A percentile compares a stretch with the other conserved stretches of the same genome.
phyloP scores from a whole-genome alignment of 139 green algal genomes.

The Auxenochlorella pyrenoidosa region DNA sequence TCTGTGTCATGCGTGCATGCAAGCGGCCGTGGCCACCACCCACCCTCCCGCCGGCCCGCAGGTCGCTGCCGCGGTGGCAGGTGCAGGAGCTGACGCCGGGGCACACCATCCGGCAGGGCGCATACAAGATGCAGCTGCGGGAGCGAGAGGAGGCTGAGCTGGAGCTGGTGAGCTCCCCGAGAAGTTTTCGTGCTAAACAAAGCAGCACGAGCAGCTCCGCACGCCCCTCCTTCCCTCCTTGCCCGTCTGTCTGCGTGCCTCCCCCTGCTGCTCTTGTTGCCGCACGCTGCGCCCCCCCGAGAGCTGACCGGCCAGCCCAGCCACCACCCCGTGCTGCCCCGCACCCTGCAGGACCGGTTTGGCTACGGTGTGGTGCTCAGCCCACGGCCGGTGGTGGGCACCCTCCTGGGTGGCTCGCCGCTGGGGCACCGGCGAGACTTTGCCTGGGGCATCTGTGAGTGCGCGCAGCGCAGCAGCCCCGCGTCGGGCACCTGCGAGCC shows the following conservation, averaged over 20 bases:
- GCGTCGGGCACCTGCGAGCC: too few species aligned
- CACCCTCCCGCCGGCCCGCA: not conserved
- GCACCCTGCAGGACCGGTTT: conserved; percentile 37
- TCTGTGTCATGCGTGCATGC: too few species aligned
- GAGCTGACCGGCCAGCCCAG: not conserved
- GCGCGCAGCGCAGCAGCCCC: too few species aligned
- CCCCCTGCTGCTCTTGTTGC: not conserved
- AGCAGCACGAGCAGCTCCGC: too few species aligned
- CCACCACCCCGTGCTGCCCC: too few species aligned
- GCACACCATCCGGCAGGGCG: conserved; percentile 15
- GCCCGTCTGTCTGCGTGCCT: not conserved
- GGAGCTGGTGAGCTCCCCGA: conserved; percentile 17
- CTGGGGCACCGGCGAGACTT: conserved; percentile 7
- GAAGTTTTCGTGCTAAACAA: too few species aligned
- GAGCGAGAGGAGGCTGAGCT: conserved; percentile 37
- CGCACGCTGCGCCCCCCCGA: not conserved
- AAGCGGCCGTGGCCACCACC: too few species aligned
- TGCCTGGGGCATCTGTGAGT: conserved; percentile 44
- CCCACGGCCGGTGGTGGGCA: not conserved
- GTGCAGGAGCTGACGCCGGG: not conserved
- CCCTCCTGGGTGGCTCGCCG: not conserved
- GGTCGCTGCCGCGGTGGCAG: conserved; percentile 10
- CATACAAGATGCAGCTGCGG: conserved; percentile 41
- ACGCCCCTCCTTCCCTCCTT: too few species aligned
- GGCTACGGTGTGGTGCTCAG: conserved; percentile 30